Evolutionary conservation across 2,329 filamentous ascomycete genomes (phyloP).

Genomic region (Fusarium continuum): DNA sequence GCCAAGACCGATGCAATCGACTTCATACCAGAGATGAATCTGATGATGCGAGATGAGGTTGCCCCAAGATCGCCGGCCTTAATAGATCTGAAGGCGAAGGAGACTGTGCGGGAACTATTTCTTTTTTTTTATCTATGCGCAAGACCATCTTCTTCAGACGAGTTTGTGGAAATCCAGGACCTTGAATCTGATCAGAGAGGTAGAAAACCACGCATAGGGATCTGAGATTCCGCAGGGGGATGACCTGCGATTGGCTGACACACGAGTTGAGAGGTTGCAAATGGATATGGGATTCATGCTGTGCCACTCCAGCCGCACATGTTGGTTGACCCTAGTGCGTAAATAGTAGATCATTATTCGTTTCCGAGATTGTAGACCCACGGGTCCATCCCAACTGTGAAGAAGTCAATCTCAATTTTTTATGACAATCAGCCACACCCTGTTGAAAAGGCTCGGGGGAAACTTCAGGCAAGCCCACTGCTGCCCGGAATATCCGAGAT

Average conservation of each 20-base stretch:
- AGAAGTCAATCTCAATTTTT: too few relatives aligned
- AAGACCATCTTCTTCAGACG: background rate
- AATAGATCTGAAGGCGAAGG: slow-evolving; percentile 3
- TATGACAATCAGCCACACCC: too few relatives aligned
- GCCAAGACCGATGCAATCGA: background rate
- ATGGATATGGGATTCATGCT: background rate
- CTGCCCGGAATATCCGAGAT: too few relatives aligned
- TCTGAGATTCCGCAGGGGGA: background rate
- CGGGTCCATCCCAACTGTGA: background rate
- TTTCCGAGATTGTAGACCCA: background rate
- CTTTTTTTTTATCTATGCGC: slow-evolving; percentile 5
- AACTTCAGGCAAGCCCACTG: too few relatives aligned
- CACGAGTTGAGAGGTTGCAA: background rate
- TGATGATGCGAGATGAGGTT: background rate
- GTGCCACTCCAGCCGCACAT: background rate
- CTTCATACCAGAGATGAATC: slow-evolving; percentile 11
- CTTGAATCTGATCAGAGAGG: background rate
- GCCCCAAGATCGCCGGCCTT: background rate
- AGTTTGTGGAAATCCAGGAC: background rate
- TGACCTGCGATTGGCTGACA: background rate
- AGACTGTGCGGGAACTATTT: slow-evolving; percentile 10
- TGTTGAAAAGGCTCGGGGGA: too few relatives aligned
- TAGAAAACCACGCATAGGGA: slow-evolving; percentile 11
- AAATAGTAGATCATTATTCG: background rate
- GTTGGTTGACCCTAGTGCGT: background rate